phyloP scores from a whole-genome alignment of 2,329 filamentous ascomycete genomes.

The Penicillium griseofulvum region DNA sequence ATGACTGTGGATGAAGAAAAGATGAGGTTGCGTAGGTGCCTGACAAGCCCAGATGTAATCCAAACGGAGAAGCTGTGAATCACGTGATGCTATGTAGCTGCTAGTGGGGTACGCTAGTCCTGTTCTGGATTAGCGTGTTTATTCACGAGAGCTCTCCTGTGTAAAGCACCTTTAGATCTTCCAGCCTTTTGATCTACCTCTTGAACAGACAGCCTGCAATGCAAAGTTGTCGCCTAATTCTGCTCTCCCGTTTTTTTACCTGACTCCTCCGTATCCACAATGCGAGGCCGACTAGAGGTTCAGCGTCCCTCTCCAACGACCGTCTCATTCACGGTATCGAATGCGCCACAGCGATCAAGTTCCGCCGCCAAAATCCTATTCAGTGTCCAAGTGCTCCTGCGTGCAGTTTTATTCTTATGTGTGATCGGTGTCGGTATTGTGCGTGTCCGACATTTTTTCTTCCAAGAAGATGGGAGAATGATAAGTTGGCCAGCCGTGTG shows the following conservation, averaged over 20 bases:
- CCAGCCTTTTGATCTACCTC: not conserved
- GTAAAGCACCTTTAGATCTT: not conserved
- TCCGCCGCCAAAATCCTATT: slow-evolving; percentile 47
- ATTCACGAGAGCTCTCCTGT: slow-evolving; percentile 14
- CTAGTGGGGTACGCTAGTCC: slow-evolving; percentile 4
- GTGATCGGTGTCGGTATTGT: slow-evolving; percentile 39
- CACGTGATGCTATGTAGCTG: slow-evolving; percentile 26
- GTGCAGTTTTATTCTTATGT: slow-evolving; percentile 44
- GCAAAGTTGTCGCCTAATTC: not conserved
- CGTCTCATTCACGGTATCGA: slow-evolving; percentile 89
- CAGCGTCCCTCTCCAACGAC: slow-evolving; percentile 74
- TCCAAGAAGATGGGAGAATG: slow-evolving; percentile 25
- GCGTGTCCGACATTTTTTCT: slow-evolving; percentile 31
- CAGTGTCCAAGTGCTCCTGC: slow-evolving; percentile 45
- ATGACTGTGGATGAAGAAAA: slow-evolving; percentile 21
- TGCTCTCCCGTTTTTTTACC: not conserved
- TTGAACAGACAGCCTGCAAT: not conserved
- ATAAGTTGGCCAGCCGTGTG: slow-evolving; percentile 35
- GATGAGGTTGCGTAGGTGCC: slow-evolving; percentile 18
- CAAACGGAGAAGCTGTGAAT: slow-evolving; percentile 13
- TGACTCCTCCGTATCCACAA: slow-evolving; percentile 33
- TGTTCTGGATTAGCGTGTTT: slow-evolving; percentile 9
- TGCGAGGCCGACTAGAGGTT: slow-evolving; percentile 56
- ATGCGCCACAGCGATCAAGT: slow-evolving; percentile 57
- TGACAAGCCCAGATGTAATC: slow-evolving; percentile 17